Evolutionary conservation across 352 stramenopile genomes (phyloP), one percentile per base, ranked within the genome.

Genomic region (Phytophthora niederhauseri): DNA sequence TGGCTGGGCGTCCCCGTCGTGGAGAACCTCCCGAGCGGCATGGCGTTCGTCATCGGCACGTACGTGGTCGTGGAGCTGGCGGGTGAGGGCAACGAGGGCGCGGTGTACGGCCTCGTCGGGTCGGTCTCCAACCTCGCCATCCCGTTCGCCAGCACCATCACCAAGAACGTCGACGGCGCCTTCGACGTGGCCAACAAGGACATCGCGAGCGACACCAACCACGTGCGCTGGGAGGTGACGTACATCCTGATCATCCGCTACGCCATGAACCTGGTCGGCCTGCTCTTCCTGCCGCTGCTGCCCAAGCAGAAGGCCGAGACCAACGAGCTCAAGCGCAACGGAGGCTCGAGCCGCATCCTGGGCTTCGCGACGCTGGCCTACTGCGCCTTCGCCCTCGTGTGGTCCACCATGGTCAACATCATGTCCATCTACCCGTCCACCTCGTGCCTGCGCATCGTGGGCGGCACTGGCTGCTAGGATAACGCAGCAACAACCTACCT

Each of bases 11-110:
- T 75, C 9, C 64, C 74, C 3, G 45, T 84, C 22, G 61, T 77
- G 19, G 66, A 77, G 45, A 73, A 77, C 54, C 52, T 84, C 6
- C 73, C 76, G 17, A 63, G 36, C 14, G 73, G 68, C 4, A 75
- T 86, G 51, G 41, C 63, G 7, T 86, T 78, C 51, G 69, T 87
- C 34, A 71, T 84, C 52, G 58, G 49, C 5, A 81, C 65, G 45
- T 85, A 78, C 64, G 75, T 81, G 24, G 59, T 78, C 4, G 80
- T 88, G 50, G 80, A 89, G 55, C 49, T 89, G n/a, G 69, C 73
- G 2, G 73, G 72, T 19, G 67, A 75, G 9, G 78, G 78, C 30
- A 79, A 82, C 43, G 80, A 88, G 36, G 80, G 68, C 7, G 68
- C 74, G 8, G 66, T 78, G 28, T 81, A 81, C 48, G 77, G 73